Evolutionary conservation across 2,329 filamentous ascomycete genomes (phyloP), one percentile per base, ranked within the genome.

Genomic region (Fusarium sp.): DNA sequence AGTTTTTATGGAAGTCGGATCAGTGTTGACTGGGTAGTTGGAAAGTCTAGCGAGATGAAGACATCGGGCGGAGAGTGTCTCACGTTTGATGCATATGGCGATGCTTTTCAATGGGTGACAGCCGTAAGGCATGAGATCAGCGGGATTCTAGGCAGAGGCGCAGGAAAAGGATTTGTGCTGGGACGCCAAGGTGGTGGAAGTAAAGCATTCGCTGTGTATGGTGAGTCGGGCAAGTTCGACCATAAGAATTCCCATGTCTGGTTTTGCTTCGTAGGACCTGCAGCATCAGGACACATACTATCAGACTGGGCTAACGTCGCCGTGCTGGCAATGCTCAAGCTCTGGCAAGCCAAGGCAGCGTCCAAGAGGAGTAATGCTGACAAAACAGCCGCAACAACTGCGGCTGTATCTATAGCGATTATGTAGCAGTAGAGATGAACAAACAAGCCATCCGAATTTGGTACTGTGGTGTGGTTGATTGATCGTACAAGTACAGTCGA

Each of bases 31-130:
- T 47, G 41, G 50, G 41, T 31, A 27, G 36, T 61, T 29, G 52
- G 50, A 36, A 35, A n/a, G 18, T 63, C 18, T n/a, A 41, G 27
- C 11, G 48, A 54, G 36, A 59, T 59, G 41, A 59, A 59, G 18
- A 11, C 41, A 10, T 48, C 42, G 18, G 41, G 33, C 21, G 17
- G 42, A 17, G 49, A 47, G 20, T 25, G 35, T 13, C 33, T 61
- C 27, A 61, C 42, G 33, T 60, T 63, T 29, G 33, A 55, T 11
- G 43, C 55, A 33, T 45, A 39, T 27, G 43, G 43, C 23, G 35
- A 25, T 35, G 27, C 35, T n/a, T 55, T 37, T 20, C 11, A 29
- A 18, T 56, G 39, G 50, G 17, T 40, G 13, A 45, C 37, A 25
- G 43, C 42, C 4, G 27, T 55, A 29, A 41, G 39, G 48, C 31